Evolutionary conservation across 2,329 filamentous ascomycete species (phyloP), one percentile per base, ranked within the genome.

Genomic region (Sporothrix euskadiensis): DNA sequence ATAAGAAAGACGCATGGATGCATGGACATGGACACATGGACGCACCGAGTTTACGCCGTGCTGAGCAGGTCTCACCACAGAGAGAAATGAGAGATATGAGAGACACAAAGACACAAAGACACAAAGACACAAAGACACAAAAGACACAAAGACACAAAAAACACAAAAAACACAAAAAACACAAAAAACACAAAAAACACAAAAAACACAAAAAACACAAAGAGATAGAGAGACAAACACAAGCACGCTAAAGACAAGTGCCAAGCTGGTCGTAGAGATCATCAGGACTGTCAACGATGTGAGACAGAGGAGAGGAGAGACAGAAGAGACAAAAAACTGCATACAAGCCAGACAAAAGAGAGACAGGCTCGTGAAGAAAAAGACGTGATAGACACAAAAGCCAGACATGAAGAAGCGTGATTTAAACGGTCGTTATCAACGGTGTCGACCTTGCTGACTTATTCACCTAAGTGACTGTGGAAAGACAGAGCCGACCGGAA

Each of bases 41-140:
- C 30, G 47, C 66, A 69, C 47, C 66, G 66, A 69, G 30, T 26
- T 56, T 41, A 26, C 47, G 47, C 66, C 66, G 66, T 69, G 32
- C 44, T 69, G 30, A 44, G 26, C 30, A 54, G 63, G 47, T 69
- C 30, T 69, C 66, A 56, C 66, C 2, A 41, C 59, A 63, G 30
- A 70, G 4, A 70, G 32, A 56, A 30, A 61, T 9, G 10, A 69
- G 6, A 69, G 49, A 44, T 5, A 39, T 6, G 32, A 30, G 26
- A 9, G 47, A 4, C 41, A 69, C 12, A 52, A 12, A 49, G 1
- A 32, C 5, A 69, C 14, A 41, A n/a, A 65, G 12, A 52, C 16
- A 44, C 41, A 14, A 44, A 41, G n/a, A 63, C 10, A 22, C 19
- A 71, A 16, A 32, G 10, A 41, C 39, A 41, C 6, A 10, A 41